Evolutionary conservation across 331 rosid species (phyloP).

Genomic region (Saraca asoca): DNA sequence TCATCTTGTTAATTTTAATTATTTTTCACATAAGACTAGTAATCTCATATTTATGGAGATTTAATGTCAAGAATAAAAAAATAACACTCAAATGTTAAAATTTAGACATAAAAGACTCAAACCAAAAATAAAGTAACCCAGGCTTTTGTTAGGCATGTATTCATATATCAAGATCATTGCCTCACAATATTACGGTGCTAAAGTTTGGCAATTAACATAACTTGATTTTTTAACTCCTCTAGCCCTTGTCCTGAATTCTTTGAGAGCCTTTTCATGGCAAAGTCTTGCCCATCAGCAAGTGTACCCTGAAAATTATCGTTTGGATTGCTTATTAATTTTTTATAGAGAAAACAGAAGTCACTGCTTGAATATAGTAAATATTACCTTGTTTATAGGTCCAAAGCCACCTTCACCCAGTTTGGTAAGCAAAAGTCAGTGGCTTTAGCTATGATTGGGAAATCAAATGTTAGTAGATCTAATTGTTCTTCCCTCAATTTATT

Average conservation of each 20-base stretch:
- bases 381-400: slow-evolving; percentile 41
- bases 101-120: background rate
- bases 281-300: slow-evolving; percentile 40
- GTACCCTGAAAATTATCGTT: slow-evolving; percentile 32
- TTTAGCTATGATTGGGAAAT: slow-evolving; percentile 24
- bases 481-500: background rate
- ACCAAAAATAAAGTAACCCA: slow-evolving; percentile 38
- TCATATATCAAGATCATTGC: slow-evolving; percentile 39
- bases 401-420: slow-evolving; percentile 42
- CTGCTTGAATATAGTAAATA: no score
- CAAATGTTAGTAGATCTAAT: slow-evolving; percentile 23
- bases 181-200: slow-evolving; percentile 54
- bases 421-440: slow-evolving; percentile 34
- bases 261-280: slow-evolving; percentile 51
- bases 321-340: background rate
- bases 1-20: no score
- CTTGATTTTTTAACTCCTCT: slow-evolving; percentile 46
- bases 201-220: slow-evolving; percentile 42
- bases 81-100: background rate
- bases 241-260: slow-evolving; percentile 41
- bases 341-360: background rate
- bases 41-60: no score
- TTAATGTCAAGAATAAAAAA: no score
- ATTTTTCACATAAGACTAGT: no score
- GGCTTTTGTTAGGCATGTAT: slow-evolving; percentile 36